A percentile compares a stretch with the other conserved stretches of the same genome.
Conservation (phyloP, 495 filamentous ascomycete genomes). For the Talaromyces ruber region DNA sequence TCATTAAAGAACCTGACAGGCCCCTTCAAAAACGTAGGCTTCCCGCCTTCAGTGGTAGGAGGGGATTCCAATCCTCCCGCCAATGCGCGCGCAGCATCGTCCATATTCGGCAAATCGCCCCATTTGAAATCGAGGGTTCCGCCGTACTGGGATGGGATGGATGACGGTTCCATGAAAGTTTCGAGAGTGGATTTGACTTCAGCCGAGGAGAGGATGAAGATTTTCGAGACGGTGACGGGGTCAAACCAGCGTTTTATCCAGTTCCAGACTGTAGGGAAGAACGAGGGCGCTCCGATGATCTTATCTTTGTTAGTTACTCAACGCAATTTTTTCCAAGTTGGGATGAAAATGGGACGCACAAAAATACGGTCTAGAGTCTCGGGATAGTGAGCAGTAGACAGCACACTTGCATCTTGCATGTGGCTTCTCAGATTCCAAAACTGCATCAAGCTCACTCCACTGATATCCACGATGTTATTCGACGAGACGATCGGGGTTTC, state of each 20-base stretch:
- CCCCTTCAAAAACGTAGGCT: conserved; percentile 28
- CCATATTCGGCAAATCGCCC: conserved; percentile 61
- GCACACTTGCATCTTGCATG: conserved; percentile 80
- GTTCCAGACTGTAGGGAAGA: conserved; percentile 90
- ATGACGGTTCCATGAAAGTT: conserved; percentile 67
- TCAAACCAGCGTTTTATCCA: conserved; percentile 98
- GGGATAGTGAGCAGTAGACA: conserved; percentile 89
- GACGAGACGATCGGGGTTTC: conserved; percentile 75
- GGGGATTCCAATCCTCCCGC: conserved; percentile 28
- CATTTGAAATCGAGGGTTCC: conserved; percentile 75
- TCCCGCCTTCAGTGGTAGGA: conserved; percentile 16
- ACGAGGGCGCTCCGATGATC: conserved; percentile 81
- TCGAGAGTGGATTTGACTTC: conserved; percentile 68
- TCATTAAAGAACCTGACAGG: conserved; percentile 33
- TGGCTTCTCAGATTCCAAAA: conserved; percentile 88
- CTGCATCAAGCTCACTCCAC: conserved; percentile 73
- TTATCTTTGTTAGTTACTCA: conserved; percentile 26
- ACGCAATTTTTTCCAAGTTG: not conserved
- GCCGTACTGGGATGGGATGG: conserved; percentile 79
- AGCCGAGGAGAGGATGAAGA: conserved; percentile 67
- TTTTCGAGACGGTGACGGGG: conserved; percentile 85
- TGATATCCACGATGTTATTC: conserved; percentile 86
- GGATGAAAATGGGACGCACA: conserved; percentile 35
- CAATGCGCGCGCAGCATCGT: conserved; percentile 47
- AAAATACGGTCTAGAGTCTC: conserved; percentile 85